Percentiles rank a stretch among this genome's conserved stretches.
Conservation (phyloP, 306 rosid species). For the Chamaecrista fasciculata region DNA sequence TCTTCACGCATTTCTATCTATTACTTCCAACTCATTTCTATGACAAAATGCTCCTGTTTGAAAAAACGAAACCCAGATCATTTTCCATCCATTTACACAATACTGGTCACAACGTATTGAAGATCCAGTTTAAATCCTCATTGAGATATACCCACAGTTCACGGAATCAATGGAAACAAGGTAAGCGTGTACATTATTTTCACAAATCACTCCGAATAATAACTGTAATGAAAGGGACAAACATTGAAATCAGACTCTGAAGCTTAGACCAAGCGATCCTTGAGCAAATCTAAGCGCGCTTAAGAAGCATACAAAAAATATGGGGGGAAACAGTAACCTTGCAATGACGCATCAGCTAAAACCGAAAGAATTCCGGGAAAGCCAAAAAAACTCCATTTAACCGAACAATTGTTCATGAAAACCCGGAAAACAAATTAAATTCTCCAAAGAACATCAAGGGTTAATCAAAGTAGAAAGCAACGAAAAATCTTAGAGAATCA, state of each 20-base stretch:
- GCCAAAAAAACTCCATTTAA: not conserved
- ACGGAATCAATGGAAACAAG: not conserved
- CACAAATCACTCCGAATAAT: not conserved
- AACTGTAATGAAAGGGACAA: not conserved
- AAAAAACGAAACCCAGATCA: not conserved
- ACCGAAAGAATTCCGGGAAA: not conserved
- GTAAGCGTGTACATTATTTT: not conserved
- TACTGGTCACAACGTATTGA: not conserved
- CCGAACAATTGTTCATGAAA: not conserved
- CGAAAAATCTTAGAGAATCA: not conserved
- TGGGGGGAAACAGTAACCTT: not conserved
- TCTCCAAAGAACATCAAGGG: not conserved
- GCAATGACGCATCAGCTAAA: not conserved
- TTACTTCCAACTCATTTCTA: not conserved
- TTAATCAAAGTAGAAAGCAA: not conserved
- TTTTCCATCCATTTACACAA: not conserved
- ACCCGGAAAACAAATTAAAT: not conserved
- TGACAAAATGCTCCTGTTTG: not conserved
- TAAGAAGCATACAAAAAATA: not conserved
- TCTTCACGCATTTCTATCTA: not conserved
- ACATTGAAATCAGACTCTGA: not conserved
- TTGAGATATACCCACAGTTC: not conserved
- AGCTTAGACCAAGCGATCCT: not conserved
- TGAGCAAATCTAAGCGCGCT: not conserved
- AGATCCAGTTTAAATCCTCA: not conserved